Evolutionary conservation across 208 protist genomes (phyloP).

Genomic region (Leishmania gerbilli): DNA sequence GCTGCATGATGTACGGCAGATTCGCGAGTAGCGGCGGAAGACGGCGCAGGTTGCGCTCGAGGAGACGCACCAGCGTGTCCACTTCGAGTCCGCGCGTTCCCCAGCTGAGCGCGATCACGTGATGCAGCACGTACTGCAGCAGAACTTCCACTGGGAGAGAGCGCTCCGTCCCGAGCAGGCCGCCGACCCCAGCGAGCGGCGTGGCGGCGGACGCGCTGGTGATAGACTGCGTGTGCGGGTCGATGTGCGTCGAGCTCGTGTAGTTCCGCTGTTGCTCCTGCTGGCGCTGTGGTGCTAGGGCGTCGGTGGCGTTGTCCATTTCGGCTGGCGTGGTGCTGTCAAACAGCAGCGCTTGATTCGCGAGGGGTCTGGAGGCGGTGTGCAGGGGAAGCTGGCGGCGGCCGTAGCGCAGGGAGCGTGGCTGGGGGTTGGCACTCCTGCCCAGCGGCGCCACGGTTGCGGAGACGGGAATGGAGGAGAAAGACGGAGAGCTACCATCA

Average conservation of each 20-base stretch:
- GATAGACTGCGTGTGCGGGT: background rate
- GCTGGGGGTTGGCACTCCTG: constrained; percentile 15
- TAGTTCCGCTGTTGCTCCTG: background rate
- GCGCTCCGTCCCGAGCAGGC: constrained; percentile 27
- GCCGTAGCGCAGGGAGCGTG: constrained; percentile 31
- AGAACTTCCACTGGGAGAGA: constrained; percentile 62
- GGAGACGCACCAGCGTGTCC: constrained; percentile 59
- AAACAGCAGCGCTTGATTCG: constrained; percentile 20
- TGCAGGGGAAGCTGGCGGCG: constrained; percentile 26
- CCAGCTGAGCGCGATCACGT: constrained; percentile 71
- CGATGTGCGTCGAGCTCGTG: constrained; percentile 1
- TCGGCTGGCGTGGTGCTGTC: constrained; percentile 22
- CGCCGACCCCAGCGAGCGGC: constrained; percentile 2
- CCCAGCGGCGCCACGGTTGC: background rate
- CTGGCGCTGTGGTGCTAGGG: background rate
- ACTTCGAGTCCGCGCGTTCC: constrained; percentile 56
- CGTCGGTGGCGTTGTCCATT: background rate
- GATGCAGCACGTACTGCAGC: constrained; percentile 77
- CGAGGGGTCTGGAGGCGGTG: constrained; percentile 19
- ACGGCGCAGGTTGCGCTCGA: constrained; percentile 82
- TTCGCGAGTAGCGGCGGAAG: constrained; percentile 63
- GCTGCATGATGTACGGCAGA: constrained; percentile 45
- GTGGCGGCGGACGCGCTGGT: background rate
- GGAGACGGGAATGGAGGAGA: background rate
- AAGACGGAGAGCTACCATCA: background rate